phyloP scores from a whole-genome alignment of 2,329 filamentous ascomycete genomes.

The Trichocomaceae sp. region DNA sequence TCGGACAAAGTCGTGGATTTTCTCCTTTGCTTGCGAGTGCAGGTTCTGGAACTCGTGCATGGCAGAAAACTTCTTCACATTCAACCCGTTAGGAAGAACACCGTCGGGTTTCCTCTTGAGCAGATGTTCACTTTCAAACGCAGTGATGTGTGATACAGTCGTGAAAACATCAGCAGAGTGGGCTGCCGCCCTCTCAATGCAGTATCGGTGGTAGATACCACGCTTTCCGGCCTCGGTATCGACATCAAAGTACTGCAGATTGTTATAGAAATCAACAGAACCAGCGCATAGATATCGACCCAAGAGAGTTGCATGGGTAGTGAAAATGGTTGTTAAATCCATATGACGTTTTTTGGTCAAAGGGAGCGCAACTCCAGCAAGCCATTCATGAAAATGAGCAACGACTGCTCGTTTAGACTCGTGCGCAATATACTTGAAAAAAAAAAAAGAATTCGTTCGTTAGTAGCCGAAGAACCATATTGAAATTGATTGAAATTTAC shows the following conservation, averaged over 20 bases:
- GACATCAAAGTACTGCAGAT: conserved; percentile 92
- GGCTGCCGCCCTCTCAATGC: conserved; percentile 88
- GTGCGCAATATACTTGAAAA: conserved; percentile 74
- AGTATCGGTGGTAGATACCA: conserved; percentile 97
- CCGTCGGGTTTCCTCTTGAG: conserved; percentile 97
- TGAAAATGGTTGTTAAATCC: conserved; percentile 97
- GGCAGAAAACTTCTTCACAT: conserved; percentile 96
- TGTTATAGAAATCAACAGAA: conserved; percentile 99
- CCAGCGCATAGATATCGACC: conserved; percentile 95
- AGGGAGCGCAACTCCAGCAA: conserved; percentile 86
- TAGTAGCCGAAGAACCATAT: conserved; percentile 10
- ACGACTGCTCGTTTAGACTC: conserved; percentile 89
- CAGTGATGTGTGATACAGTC: conserved; percentile 96
- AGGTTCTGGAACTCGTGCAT: conserved; percentile 99
- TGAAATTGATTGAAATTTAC: conserved; percentile 45
- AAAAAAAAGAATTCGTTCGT: conserved; percentile 9
- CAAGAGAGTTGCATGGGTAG: conserved; percentile 90
- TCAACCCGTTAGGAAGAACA: conserved; percentile 90
- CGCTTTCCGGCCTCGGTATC: conserved; percentile 95
- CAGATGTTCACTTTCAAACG: conserved; percentile 94
- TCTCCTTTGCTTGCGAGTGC: conserved; percentile 92
- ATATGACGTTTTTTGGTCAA: conserved; percentile 90
- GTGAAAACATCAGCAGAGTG: conserved; percentile 96
- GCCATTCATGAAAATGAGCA: conserved; percentile 98
- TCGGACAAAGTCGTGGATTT: conserved; percentile 96